These are phyloP conservation scores for Sarocladiaceae sp. DNA, from an alignment of 2,329 filamentous ascomycete genomes.

Conservation along the genomic window DNA sequence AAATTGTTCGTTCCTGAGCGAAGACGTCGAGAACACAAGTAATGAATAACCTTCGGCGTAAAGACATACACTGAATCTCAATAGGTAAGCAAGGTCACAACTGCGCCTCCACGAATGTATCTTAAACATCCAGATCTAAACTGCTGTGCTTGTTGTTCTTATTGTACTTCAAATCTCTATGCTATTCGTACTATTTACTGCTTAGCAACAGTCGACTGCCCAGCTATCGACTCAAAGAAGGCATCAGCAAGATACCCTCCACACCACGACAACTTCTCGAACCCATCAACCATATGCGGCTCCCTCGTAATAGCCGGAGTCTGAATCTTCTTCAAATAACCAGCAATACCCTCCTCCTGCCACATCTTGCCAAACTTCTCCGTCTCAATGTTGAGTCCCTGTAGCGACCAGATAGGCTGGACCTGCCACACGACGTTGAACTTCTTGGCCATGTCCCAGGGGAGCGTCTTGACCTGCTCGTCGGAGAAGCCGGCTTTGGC, in stretches of 20 bases:
- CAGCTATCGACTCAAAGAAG: conserved; percentile 27
- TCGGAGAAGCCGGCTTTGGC: conserved; percentile 27
- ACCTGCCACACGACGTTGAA: conserved; percentile 35
- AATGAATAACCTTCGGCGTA: no score
- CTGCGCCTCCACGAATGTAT: no score
- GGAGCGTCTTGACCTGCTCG: conserved; percentile 26
- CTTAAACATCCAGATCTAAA: no score
- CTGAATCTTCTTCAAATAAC: conserved; percentile 21
- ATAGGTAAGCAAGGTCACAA: no score
- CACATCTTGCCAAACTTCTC: conserved; percentile 29
- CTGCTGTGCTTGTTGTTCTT: no score
- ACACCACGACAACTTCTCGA: conserved; percentile 30
- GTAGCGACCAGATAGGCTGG: conserved; percentile 33
- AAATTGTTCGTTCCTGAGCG: no score
- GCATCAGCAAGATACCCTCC: conserved; percentile 32
- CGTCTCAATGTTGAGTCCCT: conserved; percentile 28
- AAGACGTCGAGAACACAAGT: no score
- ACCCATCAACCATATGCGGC: conserved; percentile 24
- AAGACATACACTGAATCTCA: no score
- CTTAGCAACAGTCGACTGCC: conserved; percentile 16
- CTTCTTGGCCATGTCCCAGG: conserved; percentile 27
- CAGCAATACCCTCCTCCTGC: conserved; percentile 30
- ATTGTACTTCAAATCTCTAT: no score
- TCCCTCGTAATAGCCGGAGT: conserved; percentile 22
- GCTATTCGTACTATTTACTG: no score